These are phyloP conservation scores for Rubia peregrina DNA, from an alignment of 305 asterid genomes.

Conservation along the genomic window DNA sequence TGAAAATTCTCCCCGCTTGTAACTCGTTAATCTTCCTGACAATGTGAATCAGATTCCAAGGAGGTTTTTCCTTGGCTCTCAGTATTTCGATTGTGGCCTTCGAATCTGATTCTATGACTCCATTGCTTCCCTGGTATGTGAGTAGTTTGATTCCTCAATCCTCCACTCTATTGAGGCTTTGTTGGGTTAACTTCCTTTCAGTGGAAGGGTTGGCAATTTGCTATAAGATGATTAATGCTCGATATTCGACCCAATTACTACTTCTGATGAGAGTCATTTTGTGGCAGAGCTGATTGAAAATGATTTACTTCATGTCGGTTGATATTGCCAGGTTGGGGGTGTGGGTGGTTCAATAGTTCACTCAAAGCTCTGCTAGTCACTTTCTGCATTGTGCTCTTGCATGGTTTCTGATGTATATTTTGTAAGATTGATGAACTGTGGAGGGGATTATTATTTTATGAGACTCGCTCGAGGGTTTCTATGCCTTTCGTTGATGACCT, in stretches of 20 bases:
- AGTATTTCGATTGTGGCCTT: too few relatives aligned
- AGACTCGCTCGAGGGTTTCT: slow-evolving; percentile 3
- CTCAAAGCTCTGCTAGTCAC: slow-evolving; percentile 19
- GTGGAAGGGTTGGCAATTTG: slow-evolving; percentile 9
- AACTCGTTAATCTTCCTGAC: too few relatives aligned
- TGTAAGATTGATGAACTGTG: slow-evolving; percentile 2
- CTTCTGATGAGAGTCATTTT: slow-evolving; percentile 11
- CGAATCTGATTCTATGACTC: too few relatives aligned
- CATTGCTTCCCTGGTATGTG: too few relatives aligned
- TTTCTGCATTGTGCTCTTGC: slow-evolving; percentile 19
- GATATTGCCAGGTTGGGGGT: slow-evolving; percentile 18
- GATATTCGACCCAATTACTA: slow-evolving; percentile 6
- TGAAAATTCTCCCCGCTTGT: too few relatives aligned
- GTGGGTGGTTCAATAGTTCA: slow-evolving; percentile 5
- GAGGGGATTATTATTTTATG: slow-evolving; percentile 9
- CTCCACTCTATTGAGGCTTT: slow-evolving; percentile 14
- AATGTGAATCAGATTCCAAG: too few relatives aligned
- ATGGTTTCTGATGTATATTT: slow-evolving; percentile 13
- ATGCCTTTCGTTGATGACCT: slow-evolving; percentile 5
- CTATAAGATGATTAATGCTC: slow-evolving; percentile 13
- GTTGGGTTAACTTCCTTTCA: slow-evolving; percentile 15
- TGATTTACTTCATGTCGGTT: slow-evolving; percentile 12
- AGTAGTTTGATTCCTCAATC: too few relatives aligned
- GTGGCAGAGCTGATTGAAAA: slow-evolving; percentile 9
- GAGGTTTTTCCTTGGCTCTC: too few relatives aligned